Evolutionary conservation across 1,139 yeast genomes (phyloP).

Genomic region (Suhomyces yuchorum): DNA sequence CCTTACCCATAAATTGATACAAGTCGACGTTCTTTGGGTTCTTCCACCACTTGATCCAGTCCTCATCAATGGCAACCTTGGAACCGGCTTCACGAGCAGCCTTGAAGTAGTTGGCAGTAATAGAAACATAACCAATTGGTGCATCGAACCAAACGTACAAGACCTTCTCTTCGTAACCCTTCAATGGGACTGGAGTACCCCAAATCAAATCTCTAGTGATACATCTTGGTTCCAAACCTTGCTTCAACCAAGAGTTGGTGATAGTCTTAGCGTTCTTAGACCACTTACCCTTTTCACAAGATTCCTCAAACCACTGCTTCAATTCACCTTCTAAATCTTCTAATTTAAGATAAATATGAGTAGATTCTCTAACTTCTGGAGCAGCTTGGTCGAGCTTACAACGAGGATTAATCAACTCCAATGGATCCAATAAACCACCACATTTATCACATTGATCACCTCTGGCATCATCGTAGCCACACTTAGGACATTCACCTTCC

Average conservation of each 20-base stretch:
- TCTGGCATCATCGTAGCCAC: slow-evolving; percentile 93
- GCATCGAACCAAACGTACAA: slow-evolving; percentile 99
- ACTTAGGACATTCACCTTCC: slow-evolving; percentile 96
- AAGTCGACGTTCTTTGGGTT: slow-evolving; percentile 80
- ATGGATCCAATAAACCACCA: slow-evolving; percentile 85
- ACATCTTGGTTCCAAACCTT: slow-evolving; percentile 92
- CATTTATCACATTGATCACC: slow-evolving; percentile 99
- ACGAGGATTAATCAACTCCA: slow-evolving; percentile 90
- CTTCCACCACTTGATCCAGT: slow-evolving; percentile 88
- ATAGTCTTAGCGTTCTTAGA: slow-evolving; percentile 86
- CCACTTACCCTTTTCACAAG: slow-evolving; percentile 80
- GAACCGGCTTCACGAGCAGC: slow-evolving; percentile 18
- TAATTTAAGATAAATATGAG: slow-evolving; percentile 80
- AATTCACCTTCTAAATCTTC: slow-evolving; percentile 80
- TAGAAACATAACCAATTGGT: slow-evolving; percentile 91
- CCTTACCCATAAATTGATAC: slow-evolving; percentile 99
- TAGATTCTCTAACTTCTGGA: slow-evolving; percentile 79
- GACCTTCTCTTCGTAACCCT: slow-evolving; percentile 81
- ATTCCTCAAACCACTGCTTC: slow-evolving; percentile 68
- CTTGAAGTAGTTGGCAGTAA: slow-evolving; percentile 89
- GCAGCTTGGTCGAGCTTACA: slow-evolving; percentile 87
- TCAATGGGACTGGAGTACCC: slow-evolving; percentile 98
- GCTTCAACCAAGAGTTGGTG: slow-evolving; percentile 90
- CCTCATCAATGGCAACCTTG: slow-evolving; percentile 24
- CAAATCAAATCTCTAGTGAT: slow-evolving; percentile 95